phyloP scores from a whole-genome alignment of 352 stramenopile genomes.

The Phytophthora hibernalis region DNA sequence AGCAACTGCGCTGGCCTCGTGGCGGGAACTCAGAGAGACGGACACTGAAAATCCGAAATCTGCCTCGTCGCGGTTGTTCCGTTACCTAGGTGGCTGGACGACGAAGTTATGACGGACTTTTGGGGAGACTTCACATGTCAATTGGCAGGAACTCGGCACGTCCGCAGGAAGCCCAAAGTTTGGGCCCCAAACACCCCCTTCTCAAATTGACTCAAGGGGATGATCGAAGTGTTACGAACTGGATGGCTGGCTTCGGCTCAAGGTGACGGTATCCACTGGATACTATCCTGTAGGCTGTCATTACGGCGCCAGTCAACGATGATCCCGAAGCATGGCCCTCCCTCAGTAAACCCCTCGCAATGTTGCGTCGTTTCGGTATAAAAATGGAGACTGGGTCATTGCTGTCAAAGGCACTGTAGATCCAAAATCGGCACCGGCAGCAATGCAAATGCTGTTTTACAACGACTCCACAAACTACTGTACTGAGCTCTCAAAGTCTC shows the following conservation, averaged over 20 bases:
- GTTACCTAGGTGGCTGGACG: not conserved
- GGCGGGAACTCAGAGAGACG: not conserved
- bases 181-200: too few relatives aligned
- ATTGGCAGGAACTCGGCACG: not conserved
- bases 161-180: not conserved
- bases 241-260: not conserved
- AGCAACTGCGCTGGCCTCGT: not conserved
- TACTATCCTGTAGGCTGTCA: too few relatives aligned
- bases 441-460: not conserved
- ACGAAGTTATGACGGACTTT: slow-evolving; percentile 1
- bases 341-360: too few relatives aligned
- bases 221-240: not conserved
- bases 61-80: not conserved
- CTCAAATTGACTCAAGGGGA: too few relatives aligned
- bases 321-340: not conserved
- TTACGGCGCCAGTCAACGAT: not conserved
- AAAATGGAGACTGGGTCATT: not conserved
- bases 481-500: too few relatives aligned
- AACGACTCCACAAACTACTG: too few relatives aligned
- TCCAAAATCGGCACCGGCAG: not conserved
- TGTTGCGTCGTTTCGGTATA: not conserved
- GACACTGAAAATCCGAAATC: not conserved
- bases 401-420: too few relatives aligned
- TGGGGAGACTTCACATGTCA: not conserved
- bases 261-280: not conserved